A percentile compares a stretch with the other conserved stretches of the same genome.
phyloP scores from a whole-genome alignment of 331 rosid genomes.

The Rosa hybrid region DNA sequence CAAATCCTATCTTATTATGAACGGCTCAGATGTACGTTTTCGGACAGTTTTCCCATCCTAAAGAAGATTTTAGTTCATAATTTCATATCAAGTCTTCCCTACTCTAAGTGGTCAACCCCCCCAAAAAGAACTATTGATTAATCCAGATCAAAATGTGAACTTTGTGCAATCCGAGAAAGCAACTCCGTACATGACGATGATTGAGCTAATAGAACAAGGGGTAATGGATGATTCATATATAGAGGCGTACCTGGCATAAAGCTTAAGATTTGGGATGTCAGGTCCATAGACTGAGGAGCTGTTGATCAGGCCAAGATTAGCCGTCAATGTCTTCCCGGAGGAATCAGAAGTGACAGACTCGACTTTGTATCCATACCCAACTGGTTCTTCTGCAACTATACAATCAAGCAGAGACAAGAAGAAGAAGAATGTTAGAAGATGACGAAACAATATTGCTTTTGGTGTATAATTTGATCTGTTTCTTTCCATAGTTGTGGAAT shows the following conservation, averaged over 20 bases:
- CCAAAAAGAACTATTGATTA: background rate
- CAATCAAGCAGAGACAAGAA: background rate
- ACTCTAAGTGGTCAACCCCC: background rate
- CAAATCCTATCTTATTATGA: background rate
- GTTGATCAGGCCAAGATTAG: constrained; percentile 56
- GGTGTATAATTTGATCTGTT: background rate
- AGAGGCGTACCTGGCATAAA: constrained; percentile 51
- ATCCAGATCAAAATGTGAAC: background rate
- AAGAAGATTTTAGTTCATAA: background rate
- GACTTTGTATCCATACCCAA: constrained; percentile 65
- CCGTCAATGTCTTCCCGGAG: constrained; percentile 38
- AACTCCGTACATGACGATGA: background rate
- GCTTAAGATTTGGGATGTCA: constrained; percentile 54
- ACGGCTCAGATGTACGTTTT: background rate
- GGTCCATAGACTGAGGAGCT: constrained; percentile 59
- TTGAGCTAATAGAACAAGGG: background rate
- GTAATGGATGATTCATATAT: too few species aligned
- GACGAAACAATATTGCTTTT: background rate
- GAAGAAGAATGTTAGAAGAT: background rate
- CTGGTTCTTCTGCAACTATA: background rate
- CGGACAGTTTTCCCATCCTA: background rate
- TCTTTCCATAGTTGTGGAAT: background rate
- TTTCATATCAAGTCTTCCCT: background rate
- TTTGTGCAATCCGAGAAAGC: background rate
- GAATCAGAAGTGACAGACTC: constrained; percentile 12